Percentiles rank a stretch among this genome's conserved stretches.
These are phyloP conservation scores for Globisporangium radiosum DNA, from an alignment of 352 stramenopile genomes.

Conservation along the genomic window DNA sequence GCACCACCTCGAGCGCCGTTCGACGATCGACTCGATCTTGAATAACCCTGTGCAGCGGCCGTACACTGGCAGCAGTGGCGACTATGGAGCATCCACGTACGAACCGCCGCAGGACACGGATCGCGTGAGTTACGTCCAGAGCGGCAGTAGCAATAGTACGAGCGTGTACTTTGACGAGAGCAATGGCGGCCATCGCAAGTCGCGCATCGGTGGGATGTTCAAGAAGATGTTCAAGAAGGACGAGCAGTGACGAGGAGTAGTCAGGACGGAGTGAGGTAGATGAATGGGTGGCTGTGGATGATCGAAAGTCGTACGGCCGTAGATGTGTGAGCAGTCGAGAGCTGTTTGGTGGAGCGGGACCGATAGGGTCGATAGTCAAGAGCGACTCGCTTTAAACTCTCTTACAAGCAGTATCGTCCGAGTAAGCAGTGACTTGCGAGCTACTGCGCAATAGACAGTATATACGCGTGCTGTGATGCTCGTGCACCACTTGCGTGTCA, in stretches of 20 bases:
- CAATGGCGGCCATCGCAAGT: constrained; percentile 48
- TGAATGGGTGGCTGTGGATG: too few species aligned
- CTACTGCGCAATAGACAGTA: too few species aligned
- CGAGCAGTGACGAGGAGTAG: constrained; percentile 11
- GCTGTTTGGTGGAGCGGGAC: too few species aligned
- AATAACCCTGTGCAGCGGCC: constrained; percentile 29
- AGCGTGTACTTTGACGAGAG: constrained; percentile 68
- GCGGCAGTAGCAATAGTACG: constrained; percentile 12
- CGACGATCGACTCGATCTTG: constrained; percentile 42
- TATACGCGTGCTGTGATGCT: too few species aligned
- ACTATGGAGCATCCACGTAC: background rate
- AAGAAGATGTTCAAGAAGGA: constrained; percentile 91
- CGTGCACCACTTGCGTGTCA: too few species aligned
- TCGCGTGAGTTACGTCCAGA: constrained; percentile 20
- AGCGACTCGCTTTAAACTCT: too few species aligned
- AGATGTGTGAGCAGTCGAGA: too few species aligned
- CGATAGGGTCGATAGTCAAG: too few species aligned
- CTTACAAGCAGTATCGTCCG: too few species aligned
- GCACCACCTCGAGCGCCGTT: constrained; percentile 21
- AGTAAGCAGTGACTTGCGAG: too few species aligned
- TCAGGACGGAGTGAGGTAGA: too few species aligned
- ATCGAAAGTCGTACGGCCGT: too few species aligned
- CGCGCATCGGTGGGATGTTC: constrained; percentile 78
- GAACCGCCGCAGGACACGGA: constrained; percentile 11
- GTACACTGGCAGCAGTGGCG: constrained; percentile 3